Evolutionary conservation across 2,329 filamentous ascomycete genomes (phyloP).

Genomic region (Pseudonectria buxi): DNA sequence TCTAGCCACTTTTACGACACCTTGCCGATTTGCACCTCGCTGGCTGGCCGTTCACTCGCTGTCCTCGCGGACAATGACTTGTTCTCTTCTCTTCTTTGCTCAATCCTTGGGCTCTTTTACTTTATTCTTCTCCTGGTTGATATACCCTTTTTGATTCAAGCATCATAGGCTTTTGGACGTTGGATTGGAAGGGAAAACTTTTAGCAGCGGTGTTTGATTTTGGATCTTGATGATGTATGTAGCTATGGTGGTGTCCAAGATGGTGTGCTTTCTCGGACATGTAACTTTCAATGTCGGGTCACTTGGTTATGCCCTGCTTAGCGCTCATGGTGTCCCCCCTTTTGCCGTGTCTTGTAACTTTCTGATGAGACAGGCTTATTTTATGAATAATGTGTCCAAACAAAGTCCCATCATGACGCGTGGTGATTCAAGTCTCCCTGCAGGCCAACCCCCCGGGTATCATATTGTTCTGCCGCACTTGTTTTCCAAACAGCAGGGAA

Average conservation of each 20-base stretch:
- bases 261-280: conserved; percentile 2
- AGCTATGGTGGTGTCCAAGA: conserved; percentile 8
- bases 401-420: too few relatives aligned
- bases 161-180: conserved; percentile 12
- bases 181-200: conserved; percentile 11
- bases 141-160: conserved; percentile 23
- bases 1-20: background rate
- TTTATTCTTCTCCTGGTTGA: conserved; percentile 22
- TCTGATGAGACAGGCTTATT: too few relatives aligned
- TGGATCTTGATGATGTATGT: conserved; percentile 21
- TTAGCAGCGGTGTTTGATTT: conserved; percentile 16
- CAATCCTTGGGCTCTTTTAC: conserved; percentile 19
- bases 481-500: too few relatives aligned
- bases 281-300: conserved; percentile 9
- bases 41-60: background rate
- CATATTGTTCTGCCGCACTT: too few relatives aligned
- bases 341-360: conserved; percentile 8
- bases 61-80: conserved; percentile 1
- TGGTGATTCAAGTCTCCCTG: too few relatives aligned
- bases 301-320: conserved; percentile 8
- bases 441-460: too few relatives aligned
- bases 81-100: conserved; percentile 3
- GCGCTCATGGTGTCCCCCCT: conserved; percentile 3
- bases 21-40: background rate
- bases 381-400: too few relatives aligned